Evolutionary conservation across 805 yeast species (phyloP), one percentile per base, ranked within the genome.

Genomic region (Clavispora phyllophila): DNA sequence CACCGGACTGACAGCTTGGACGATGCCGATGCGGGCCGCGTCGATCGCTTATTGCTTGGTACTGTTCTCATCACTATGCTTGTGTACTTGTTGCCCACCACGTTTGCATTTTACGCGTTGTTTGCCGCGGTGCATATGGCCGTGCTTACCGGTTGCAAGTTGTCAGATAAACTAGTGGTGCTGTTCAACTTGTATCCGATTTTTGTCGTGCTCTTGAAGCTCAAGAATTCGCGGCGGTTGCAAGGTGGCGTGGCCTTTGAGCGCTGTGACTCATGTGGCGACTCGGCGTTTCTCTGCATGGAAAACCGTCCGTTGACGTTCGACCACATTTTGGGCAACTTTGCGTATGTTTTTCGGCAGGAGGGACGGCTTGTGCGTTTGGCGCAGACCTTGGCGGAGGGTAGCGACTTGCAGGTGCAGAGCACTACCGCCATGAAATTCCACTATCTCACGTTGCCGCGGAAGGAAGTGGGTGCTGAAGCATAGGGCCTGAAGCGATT

Each of bases 11-110:
- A 93, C 60, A 79, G 82, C 20, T 81, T 89, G 48, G 79, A 84
- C 58, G 79, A 84, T 57, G 48, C 48, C 18, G 55, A 57, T 9
- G 55, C 55, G 24, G 91, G 86, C 60, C 91, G 86, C 46, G 67
- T 91, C 19, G 96, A 90, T 58, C 96, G 90, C 56, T 70, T 91
- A 43, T 66, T 95, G 38, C 65, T 91, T 57, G 99, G 99, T 0
- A 93, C 96, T 2, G 72, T 93, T 43, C 62, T 91, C 14, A 93
- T 93, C 63, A 87, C 91, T 38, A 79, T 90, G 13, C 66, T 87
- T 40, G 64, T 84, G 0, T 86, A 89, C 51, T 66, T 95, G 26
- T 61, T 89, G 39, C 99, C 99, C 0, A 93, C 99, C 0, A 84
- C 88, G 2, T 59, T 82, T 51, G 93, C 93, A 12, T 93, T 90